Base-by-base conservation (phyloP, 1,139 yeast genomes). In the Arxiozyma heterogenica region DNA sequence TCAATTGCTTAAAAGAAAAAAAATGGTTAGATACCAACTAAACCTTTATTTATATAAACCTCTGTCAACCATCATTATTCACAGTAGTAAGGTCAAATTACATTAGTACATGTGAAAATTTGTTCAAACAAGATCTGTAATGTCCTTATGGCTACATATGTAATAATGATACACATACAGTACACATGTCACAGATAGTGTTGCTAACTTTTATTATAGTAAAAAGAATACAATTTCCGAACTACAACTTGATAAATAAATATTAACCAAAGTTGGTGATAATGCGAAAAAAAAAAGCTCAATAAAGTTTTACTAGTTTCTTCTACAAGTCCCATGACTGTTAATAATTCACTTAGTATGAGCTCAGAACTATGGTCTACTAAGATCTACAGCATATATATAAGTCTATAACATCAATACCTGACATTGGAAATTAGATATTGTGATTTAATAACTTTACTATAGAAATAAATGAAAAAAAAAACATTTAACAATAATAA, bases 191-290 rank as follows among this genome's bases (percentile, higher is more conserved):
- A 56, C 63, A 17, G 65, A 58, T 25, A 55, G 52, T 27, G 61
- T 61, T 23, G 68, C 67, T 3, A 61, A 61, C 47, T 62, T 57
- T 44, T 63, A 57, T 39, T 64, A 49, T 42, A 34, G 27, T 20
- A 49, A 27, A 21, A 27, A 30, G 15, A 46, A 30, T n/a, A 18
- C 12, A 7, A 7, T 7, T 27, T 27, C 30, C 11, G 30, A 27
- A 27, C 30, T 11, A 27, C 9, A 4, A 27, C 2, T 11, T 6
- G 30, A 5, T 27, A 8, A 7, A 7, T 7, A 27, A 5, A 27
- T 27, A 27, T 7, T 27, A 27, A 27, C 30, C 5, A 18, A 46
- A 5, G 12, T 41, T 5, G 27, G 20, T 11, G 11, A 12, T 8
- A 25, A 34, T 34, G 27, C 9, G 2, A 46, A 46, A 20, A 22